Percentiles rank a stretch among this genome's conserved stretches.
phyloP scores from a whole-genome alignment of 2,329 filamentous ascomycete species.

The Rhexocercosporidium sp. region DNA sequence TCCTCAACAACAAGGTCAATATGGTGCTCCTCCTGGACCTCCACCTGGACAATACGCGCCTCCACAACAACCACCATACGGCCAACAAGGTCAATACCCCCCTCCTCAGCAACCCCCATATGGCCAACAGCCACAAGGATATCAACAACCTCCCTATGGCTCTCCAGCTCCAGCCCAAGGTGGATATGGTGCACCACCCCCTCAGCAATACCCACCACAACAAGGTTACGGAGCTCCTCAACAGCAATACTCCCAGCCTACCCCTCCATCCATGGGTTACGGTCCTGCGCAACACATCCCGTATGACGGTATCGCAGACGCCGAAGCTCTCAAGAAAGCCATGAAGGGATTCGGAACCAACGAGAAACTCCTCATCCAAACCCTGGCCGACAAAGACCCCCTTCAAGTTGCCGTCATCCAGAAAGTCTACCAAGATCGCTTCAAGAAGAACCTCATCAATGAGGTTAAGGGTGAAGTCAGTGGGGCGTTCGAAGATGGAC shows the following conservation, averaged over 20 bases:
- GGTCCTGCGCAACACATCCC: constrained; percentile 71
- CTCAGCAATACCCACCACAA: constrained; percentile 37
- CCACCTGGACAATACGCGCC: constrained; percentile 30
- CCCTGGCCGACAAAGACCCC: constrained; percentile 76
- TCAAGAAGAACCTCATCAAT: constrained; percentile 71
- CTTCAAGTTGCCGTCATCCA: constrained; percentile 75
- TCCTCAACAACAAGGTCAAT: constrained; percentile 16
- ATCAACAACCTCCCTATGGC: constrained; percentile 18
- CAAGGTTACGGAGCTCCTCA: constrained; percentile 43
- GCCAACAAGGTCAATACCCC: constrained; percentile 15
- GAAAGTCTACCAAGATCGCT: constrained; percentile 66
- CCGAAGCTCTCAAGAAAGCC: constrained; percentile 74
- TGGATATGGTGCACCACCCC: constrained; percentile 29
- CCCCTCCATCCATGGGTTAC: constrained; percentile 76
- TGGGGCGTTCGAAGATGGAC: constrained; percentile 73
- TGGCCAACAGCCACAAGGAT: constrained; percentile 15
- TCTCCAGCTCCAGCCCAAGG: constrained; percentile 9
- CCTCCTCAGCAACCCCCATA: constrained; percentile 31
- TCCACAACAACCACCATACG: constrained; percentile 23
- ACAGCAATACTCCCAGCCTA: constrained; percentile 52
- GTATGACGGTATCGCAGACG: constrained; percentile 71
- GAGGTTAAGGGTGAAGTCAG: constrained; percentile 81
- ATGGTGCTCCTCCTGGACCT: constrained; percentile 20
- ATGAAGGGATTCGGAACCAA: constrained; percentile 97
- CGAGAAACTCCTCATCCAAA: constrained; percentile 74